A percentile compares a stretch with the other conserved stretches of the same genome.
Conservation (phyloP, 495 filamentous ascomycete genomes). For the Hyaloscypha variabilis region DNA sequence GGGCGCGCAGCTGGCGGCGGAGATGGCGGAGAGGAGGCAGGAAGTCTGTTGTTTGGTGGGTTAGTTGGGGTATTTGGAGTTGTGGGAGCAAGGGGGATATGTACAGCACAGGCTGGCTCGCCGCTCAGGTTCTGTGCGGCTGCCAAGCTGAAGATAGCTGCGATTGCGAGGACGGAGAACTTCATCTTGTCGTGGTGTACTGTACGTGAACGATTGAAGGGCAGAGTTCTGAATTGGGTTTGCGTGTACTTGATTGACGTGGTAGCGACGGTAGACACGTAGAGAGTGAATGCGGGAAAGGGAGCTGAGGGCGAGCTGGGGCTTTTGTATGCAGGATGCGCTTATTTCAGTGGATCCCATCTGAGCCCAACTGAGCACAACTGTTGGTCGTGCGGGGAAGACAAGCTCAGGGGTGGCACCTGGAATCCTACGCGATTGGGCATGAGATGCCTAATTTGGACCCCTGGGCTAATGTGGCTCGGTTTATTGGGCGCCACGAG, state of each 20-base stretch:
- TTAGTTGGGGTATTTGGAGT: background rate
- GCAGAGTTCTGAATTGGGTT: background rate
- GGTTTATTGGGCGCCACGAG: too few relatives aligned
- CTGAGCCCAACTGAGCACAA: background rate
- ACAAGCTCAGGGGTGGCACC: background rate
- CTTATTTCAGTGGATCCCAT: background rate
- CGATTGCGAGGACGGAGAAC: conserved; percentile 14
- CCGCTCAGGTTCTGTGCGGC: conserved; percentile 19
- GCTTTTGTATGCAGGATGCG: background rate
- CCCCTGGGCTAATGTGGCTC: too few relatives aligned
- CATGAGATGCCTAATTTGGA: too few relatives aligned
- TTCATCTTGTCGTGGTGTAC: conserved; percentile 16
- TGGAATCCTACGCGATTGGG: background rate
- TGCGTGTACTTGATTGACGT: background rate
- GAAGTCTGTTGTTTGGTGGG: conserved; percentile 25
- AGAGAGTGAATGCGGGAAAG: background rate
- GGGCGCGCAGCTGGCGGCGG: conserved; percentile 12
- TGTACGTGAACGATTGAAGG: background rate
- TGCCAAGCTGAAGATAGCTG: conserved; percentile 5
- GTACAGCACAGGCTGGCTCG: conserved; percentile 26
- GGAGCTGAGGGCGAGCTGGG: background rate
- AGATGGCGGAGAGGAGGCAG: conserved; percentile 35
- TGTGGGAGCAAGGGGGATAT: background rate
- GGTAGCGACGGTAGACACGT: background rate
- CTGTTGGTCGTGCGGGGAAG: background rate